Evolutionary conservation across 768 basidiomycete species (phyloP).

Genomic region (Mycena indigotica): DNA sequence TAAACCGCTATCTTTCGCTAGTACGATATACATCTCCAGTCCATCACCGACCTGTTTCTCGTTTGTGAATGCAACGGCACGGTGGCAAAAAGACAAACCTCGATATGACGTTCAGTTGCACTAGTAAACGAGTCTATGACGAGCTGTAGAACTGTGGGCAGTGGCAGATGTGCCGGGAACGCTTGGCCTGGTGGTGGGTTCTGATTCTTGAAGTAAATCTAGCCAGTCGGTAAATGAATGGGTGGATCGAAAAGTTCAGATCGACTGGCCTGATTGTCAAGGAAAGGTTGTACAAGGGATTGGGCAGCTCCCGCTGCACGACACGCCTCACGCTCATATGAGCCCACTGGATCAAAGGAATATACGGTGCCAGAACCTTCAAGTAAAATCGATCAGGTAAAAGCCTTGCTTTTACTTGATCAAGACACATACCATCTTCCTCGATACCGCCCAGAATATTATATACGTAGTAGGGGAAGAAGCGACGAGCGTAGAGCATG

Average conservation of each 20-base stretch:
- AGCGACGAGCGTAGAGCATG: constrained; percentile 93
- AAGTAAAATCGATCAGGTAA: too few species aligned
- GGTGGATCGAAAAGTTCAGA: constrained; percentile 20
- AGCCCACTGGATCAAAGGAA: constrained; percentile 99
- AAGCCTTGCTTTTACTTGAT: too few species aligned
- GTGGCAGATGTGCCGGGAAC: constrained; percentile 81
- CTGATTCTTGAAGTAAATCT: constrained; percentile 99
- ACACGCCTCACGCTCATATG: constrained; percentile 96
- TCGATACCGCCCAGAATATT: constrained; percentile 96
- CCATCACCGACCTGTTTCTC: constrained; percentile 84
- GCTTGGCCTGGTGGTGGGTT: constrained; percentile 66
- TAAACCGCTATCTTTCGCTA: constrained; percentile 65
- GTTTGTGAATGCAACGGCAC: background rate
- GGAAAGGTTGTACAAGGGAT: constrained; percentile 91
- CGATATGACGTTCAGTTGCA: constrained; percentile 98
- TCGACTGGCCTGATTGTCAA: constrained; percentile 91
- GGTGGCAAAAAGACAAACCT: constrained; percentile 51
- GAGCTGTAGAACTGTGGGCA: constrained; percentile 77
- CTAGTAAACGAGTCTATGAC: constrained; percentile 96
- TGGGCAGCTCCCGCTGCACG: constrained; percentile 97
- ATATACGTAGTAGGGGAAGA: constrained; percentile 99
- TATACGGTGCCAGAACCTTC: constrained; percentile 95
- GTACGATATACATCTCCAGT: constrained; percentile 86
- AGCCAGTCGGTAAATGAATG: constrained; percentile 24
- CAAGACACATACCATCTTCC: constrained; percentile 78